Evolutionary conservation across 2,329 filamentous ascomycete genomes (phyloP).

Genomic region (Fusarium palustre): DNA sequence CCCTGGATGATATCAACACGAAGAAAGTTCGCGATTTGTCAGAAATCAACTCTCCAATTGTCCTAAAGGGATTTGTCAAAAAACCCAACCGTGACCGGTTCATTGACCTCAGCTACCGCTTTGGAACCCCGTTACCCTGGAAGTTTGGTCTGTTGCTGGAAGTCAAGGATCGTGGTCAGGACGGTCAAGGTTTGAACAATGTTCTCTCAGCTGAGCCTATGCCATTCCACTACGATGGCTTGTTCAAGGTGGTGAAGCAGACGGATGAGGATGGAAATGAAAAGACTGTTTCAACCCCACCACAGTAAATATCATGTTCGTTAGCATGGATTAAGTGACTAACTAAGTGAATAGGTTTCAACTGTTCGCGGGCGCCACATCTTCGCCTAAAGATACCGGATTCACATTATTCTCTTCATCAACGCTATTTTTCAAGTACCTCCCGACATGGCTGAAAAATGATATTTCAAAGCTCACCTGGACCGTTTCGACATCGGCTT

Average conservation of each 20-base stretch:
- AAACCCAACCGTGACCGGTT: constrained; percentile 60
- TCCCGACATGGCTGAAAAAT: constrained; percentile 53
- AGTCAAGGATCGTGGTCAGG: constrained; percentile 61
- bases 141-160: constrained; percentile 65
- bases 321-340: background rate
- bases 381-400: constrained; percentile 62
- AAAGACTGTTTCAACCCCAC: constrained; percentile 57
- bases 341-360: constrained; percentile 57
- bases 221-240: constrained; percentile 69
- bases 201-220: constrained; percentile 66
- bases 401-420: constrained; percentile 67
- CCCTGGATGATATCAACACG: constrained; percentile 58
- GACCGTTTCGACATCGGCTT: constrained; percentile 62
- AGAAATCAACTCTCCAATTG: constrained; percentile 63
- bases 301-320: constrained; percentile 49
- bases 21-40: constrained; percentile 59
- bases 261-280: constrained; percentile 53
- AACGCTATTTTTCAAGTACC: constrained; percentile 60
- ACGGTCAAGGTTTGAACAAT: constrained; percentile 61
- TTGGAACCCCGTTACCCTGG: constrained; percentile 63
- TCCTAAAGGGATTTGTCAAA: constrained; percentile 64
- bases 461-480: constrained; percentile 58
- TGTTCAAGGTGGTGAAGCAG: constrained; percentile 64
- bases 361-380: constrained; percentile 61
- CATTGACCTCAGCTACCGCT: constrained; percentile 58